Base-by-base conservation (phyloP, 2,329 filamentous ascomycete genomes). In the Fusarium fracticaudum region DNA sequence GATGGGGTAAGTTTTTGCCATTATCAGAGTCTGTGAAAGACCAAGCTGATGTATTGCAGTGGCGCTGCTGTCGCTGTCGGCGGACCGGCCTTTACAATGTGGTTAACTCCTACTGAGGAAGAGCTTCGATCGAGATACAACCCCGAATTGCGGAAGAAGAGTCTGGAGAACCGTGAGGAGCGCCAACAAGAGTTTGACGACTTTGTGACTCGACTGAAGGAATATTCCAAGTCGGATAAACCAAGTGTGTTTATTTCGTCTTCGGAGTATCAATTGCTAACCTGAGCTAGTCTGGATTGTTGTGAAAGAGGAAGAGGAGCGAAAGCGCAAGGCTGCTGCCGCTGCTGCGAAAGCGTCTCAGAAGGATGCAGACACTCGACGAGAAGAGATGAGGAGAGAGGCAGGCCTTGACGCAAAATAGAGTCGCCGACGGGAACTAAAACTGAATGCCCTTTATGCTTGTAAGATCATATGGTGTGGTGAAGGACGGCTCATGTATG, bases 101-200 rank as follows among this genome's bases (percentile, higher is more conserved):
- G 91, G 82, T 85, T 97, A 53, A 89, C 89, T 51, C 96, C 96
- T 5, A 92, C 93, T 18, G 95, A 98, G 77, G 96, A 98, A 83
- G 95, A 98, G 85, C 88, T 99, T 47, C 95, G 97, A 87, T 87
- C 94, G 85, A 91, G 89, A 83, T 98, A 98, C 86, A 98, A 96
- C 83, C 96, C 96, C 2, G 96, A 98, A 40, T 89, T 99, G n/a
- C 93, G 96, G 81, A 93, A 94, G 82, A 90, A 93, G 79, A 95
- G 93, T 71, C 85, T 97, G n/a, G 95, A 95, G 82, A 90, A 91
- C 67, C 90, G 94, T 24, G 87, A 92, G 66, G 90, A 93, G 81
- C 89, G 90, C 69, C 91, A 96, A 80, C 89, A 95, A 83, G 95
- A 98, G 67, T 98, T 98, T 78, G 93, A 98, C 80, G 89, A 95